A percentile compares a stretch with the other conserved stretches of the same genome.
These are phyloP conservation scores for Erodium maritimum DNA, from an alignment of 345 rosid genomes.

Conservation along the genomic window DNA sequence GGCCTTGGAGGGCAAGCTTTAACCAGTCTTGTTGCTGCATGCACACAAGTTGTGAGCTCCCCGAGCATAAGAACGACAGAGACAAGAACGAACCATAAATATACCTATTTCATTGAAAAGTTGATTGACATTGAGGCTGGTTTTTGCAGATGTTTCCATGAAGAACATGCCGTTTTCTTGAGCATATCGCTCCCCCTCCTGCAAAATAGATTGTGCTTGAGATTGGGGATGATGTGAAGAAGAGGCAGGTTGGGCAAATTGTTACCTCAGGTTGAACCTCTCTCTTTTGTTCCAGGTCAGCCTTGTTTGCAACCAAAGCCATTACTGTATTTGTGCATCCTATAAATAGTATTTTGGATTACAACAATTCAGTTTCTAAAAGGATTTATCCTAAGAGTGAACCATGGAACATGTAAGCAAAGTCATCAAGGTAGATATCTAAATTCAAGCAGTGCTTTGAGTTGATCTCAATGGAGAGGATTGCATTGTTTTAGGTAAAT, in stretches of 20 bases:
- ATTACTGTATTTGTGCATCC: constrained; percentile 27
- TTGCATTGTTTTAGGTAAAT: no score
- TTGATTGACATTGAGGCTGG: constrained; percentile 23
- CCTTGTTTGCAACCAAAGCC: constrained; percentile 34
- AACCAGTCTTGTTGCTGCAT: constrained; percentile 48
- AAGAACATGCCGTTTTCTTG: constrained; percentile 35
- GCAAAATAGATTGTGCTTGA: no score
- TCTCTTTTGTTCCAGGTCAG: constrained; percentile 20
- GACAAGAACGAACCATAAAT: no score
- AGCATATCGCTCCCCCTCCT: constrained; percentile 26
- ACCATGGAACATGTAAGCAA: neutral
- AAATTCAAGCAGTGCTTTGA: no score
- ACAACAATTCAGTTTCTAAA: neutral
- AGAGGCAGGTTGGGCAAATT: no score
- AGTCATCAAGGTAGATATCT: no score
- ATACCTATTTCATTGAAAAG: constrained; percentile 32
- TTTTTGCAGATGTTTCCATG: constrained; percentile 36
- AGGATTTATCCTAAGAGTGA: neutral
- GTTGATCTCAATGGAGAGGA: no score
- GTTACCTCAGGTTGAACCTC: constrained; percentile 29
- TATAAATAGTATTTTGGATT: neutral
- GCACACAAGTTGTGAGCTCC: no score
- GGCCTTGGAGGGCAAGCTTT: constrained; percentile 30
- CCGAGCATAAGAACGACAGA: no score
- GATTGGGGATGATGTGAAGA: neutral